A percentile compares a stretch with the other conserved stretches of the same genome.
phyloP scores from a whole-genome alignment of 2,329 filamentous ascomycete genomes.

The Penicillium sp. region DNA sequence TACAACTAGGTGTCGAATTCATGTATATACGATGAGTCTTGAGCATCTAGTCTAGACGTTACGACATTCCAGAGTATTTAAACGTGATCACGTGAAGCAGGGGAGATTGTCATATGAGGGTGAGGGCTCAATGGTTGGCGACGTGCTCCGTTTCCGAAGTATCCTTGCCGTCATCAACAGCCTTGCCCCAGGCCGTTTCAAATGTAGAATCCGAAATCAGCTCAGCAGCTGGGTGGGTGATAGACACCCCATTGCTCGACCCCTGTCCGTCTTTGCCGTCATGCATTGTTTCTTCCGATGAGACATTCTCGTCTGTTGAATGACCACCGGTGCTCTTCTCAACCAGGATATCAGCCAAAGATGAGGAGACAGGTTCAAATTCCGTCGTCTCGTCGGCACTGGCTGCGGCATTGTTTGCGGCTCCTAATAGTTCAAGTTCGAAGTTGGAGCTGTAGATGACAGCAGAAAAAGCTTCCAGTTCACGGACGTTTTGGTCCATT shows the following conservation, averaged over 20 bases:
- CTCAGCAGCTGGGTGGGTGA: background rate
- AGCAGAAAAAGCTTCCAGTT: conserved; percentile 44
- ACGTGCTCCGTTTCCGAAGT: conserved; percentile 6
- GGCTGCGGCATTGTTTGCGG: conserved; percentile 12
- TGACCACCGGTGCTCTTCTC: conserved; percentile 14
- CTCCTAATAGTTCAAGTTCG: conserved; percentile 29
- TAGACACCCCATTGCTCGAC: too few species aligned
- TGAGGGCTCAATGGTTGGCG: background rate
- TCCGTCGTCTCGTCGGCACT: background rate
- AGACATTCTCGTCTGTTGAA: conserved; percentile 1
- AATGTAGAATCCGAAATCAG: conserved; percentile 24
- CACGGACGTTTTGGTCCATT: conserved; percentile 43
- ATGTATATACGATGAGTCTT: too few species aligned
- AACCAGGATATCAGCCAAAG: conserved; percentile 18
- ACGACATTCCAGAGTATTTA: too few species aligned
- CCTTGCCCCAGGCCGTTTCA: conserved; percentile 35
- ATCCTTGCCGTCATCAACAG: conserved; percentile 23
- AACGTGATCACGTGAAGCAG: background rate
- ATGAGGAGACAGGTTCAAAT: conserved; percentile 9
- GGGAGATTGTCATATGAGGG: background rate
- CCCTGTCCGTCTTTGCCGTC: conserved; percentile 7
- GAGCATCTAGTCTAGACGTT: too few species aligned
- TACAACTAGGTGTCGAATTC: too few species aligned
- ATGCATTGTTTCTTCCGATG: conserved; percentile 7
- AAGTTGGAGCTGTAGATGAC: conserved; percentile 47